A percentile compares a stretch with the other conserved stretches of the same genome.
Evolutionary conservation across 2,329 filamentous ascomycete species (phyloP).

Genomic region (Byssochlamys sp.): DNA sequence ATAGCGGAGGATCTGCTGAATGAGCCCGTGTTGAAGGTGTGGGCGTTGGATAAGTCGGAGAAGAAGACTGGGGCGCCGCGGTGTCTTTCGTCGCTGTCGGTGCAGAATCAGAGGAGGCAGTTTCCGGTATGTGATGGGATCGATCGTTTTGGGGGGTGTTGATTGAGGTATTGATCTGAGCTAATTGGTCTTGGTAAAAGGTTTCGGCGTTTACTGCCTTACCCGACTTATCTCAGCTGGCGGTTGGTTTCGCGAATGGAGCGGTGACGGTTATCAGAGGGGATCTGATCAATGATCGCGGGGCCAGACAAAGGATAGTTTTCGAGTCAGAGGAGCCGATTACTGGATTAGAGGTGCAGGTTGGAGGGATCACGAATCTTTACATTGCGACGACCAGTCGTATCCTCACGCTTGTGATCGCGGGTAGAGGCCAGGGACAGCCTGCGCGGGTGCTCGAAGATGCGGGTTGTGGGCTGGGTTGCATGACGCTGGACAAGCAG

Average conservation of each 20-base stretch:
- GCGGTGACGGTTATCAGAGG: conserved; percentile 87
- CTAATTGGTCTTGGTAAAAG: conserved; percentile 10
- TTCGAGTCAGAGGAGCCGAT: conserved; percentile 95
- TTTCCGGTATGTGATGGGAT: conserved; percentile 60
- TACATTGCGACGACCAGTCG: conserved; percentile 87
- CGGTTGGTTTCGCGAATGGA: conserved; percentile 91
- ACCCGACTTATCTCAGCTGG: conserved; percentile 81
- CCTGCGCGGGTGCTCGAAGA: conserved; percentile 83
- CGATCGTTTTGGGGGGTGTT: too few species aligned
- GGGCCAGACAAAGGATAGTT: conserved; percentile 84
- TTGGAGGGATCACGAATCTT: conserved; percentile 59
- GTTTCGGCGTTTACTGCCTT: conserved; percentile 79
- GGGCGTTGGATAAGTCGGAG: conserved; percentile 85
- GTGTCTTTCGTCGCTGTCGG: conserved; percentile 73
- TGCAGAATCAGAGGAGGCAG: conserved; percentile 82
- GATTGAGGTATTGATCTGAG: not conserved
- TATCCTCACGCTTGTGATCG: conserved; percentile 76
- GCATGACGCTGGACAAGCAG: conserved; percentile 76
- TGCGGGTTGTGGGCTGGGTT: conserved; percentile 80
- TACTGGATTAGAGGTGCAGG: conserved; percentile 73
- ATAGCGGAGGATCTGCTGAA: conserved; percentile 70
- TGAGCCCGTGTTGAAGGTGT: conserved; percentile 89
- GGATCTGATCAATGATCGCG: conserved; percentile 88
- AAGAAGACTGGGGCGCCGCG: conserved; percentile 87
- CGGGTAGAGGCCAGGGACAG: conserved; percentile 79